Evolutionary conservation across 2,329 filamentous ascomycete genomes (phyloP).

Genomic region (Lecanicillium sp.): DNA sequence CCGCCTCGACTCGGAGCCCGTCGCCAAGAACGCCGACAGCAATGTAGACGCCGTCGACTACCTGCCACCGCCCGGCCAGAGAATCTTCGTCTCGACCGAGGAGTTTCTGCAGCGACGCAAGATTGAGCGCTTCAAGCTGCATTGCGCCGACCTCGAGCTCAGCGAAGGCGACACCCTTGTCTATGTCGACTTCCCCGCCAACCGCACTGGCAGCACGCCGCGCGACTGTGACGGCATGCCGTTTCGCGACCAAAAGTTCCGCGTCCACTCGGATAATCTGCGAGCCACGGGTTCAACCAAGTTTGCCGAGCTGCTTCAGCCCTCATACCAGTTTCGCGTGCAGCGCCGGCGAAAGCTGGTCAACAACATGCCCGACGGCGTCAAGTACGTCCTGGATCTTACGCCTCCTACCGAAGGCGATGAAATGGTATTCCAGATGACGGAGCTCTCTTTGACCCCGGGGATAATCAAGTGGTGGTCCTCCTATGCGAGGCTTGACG

Average conservation of each 20-base stretch:
- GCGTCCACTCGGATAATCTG: slow-evolving; percentile 42
- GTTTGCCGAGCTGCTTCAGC: slow-evolving; percentile 40
- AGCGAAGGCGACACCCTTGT: slow-evolving; percentile 38
- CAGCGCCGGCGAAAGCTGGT: slow-evolving; percentile 31
- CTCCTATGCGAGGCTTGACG: slow-evolving; percentile 28
- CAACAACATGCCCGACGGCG: slow-evolving; percentile 32
- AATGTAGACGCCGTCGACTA: not conserved
- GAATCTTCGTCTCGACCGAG: not conserved
- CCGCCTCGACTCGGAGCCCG: not conserved
- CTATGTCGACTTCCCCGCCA: slow-evolving; percentile 34
- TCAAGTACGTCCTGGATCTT: slow-evolving; percentile 57
- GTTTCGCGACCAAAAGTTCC: slow-evolving; percentile 32
- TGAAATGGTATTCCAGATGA: slow-evolving; percentile 53
- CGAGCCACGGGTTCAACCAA: slow-evolving; percentile 39
- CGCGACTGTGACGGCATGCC: slow-evolving; percentile 31
- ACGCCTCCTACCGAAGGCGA: slow-evolving; percentile 58
- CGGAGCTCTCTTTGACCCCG: slow-evolving; percentile 51
- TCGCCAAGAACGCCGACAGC: not conserved
- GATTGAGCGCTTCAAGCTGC: slow-evolving; percentile 12
- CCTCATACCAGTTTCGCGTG: slow-evolving; percentile 34
- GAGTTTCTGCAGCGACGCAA: not conserved
- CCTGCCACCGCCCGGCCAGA: not conserved
- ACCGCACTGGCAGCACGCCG: slow-evolving; percentile 16
- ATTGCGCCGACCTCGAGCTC: slow-evolving; percentile 18
- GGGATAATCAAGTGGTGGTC: slow-evolving; percentile 51